A percentile compares a stretch with the other conserved stretches of the same genome.
Conservation (phyloP, 2,329 filamentous ascomycete species). For the Alternaria ventricosa region DNA sequence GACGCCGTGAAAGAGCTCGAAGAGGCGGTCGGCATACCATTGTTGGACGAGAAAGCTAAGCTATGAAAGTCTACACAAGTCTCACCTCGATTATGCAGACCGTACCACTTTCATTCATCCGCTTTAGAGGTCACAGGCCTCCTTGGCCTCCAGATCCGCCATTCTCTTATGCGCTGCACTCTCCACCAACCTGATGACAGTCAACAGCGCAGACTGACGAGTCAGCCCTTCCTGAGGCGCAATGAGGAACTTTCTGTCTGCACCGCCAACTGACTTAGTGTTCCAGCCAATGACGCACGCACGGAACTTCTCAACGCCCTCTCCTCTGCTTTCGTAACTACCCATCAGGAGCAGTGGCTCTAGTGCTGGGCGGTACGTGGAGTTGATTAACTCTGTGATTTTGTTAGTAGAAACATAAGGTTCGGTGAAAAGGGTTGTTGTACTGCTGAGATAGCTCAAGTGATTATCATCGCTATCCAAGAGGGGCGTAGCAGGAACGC, state of each 20-base stretch:
- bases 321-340: background rate
- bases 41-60: slow-evolving; percentile 58
- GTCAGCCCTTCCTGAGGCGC: background rate
- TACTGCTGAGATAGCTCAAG: background rate
- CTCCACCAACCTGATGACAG: background rate
- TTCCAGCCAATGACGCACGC: background rate
- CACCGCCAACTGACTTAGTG: no score
- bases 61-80: slow-evolving; percentile 17
- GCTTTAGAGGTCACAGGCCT: background rate
- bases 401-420: background rate
- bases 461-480: background rate
- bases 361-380: background rate
- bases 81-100: background rate
- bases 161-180: background rate
- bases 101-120: no score
- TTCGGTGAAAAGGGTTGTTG: background rate
- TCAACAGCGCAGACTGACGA: background rate
- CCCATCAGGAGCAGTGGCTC: background rate
- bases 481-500: background rate
- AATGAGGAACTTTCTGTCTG: background rate
- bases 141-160: background rate
- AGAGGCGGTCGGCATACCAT: slow-evolving; percentile 69
- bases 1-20: slow-evolving; percentile 86
- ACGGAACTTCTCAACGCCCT: background rate
- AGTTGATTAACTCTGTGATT: background rate